These are phyloP conservation scores for Amphirosellinia nigrospora DNA, from an alignment of 495 filamentous ascomycete species.

Conservation along the genomic window DNA sequence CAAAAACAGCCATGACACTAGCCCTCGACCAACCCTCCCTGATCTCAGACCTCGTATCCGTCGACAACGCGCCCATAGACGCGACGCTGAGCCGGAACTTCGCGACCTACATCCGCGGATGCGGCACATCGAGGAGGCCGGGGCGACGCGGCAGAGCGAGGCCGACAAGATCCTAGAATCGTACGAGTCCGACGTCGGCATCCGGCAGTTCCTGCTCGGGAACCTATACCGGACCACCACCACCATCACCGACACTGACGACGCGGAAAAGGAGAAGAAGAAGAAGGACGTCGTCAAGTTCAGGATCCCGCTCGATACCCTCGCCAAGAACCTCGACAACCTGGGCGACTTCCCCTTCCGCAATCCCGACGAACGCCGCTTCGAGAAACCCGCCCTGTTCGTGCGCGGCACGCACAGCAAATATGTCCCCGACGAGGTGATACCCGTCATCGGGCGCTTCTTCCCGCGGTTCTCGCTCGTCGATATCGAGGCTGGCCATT, in stretches of 20 bases:
- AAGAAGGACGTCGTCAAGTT: conserved; percentile 44
- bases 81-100: conserved; percentile 76
- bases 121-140: conserved; percentile 74
- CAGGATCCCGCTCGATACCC: conserved; percentile 51
- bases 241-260: not conserved
- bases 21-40: conserved; percentile 71
- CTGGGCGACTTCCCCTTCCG: conserved; percentile 89
- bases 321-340: conserved; percentile 50
- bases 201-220: conserved; percentile 93
- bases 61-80: conserved; percentile 93
- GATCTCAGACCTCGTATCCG: conserved; percentile 73
- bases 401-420: conserved; percentile 80
- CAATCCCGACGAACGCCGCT: conserved; percentile 64
- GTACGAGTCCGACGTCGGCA: conserved; percentile 76
- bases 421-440: conserved; percentile 86
- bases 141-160: conserved; percentile 70
- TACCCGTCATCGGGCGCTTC: conserved; percentile 86
- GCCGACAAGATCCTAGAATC: conserved; percentile 79
- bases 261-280: not conserved
- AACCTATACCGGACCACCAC: conserved; percentile 68
- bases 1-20: conserved; percentile 91
- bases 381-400: conserved; percentile 79
- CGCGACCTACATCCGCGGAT: conserved; percentile 81
- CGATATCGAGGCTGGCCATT: conserved; percentile 90
- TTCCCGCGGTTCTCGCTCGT: conserved; percentile 82